phyloP scores from a whole-genome alignment of 192 early-diverging fungal species.

The Backusella luteola region DNA sequence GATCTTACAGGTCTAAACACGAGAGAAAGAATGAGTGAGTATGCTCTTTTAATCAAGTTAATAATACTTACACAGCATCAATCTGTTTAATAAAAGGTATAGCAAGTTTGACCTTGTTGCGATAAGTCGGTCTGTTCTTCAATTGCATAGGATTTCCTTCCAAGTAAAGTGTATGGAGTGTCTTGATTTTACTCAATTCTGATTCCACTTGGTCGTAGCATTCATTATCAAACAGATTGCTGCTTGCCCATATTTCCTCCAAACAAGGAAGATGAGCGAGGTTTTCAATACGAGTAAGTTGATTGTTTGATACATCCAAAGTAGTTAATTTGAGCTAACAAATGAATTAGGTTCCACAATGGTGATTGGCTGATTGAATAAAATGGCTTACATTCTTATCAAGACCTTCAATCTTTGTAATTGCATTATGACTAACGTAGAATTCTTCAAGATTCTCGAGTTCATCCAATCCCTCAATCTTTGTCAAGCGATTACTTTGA shows the following conservation, averaged over 20 bases:
- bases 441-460: conserved; percentile 80
- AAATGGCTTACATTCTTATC: conserved; percentile 62
- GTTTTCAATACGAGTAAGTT: conserved; percentile 67
- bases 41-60: too few species aligned
- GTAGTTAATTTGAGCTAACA: conserved; percentile 59
- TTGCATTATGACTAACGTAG: conserved; percentile 92
- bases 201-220: conserved; percentile 76
- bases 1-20: too few species aligned
- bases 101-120: conserved; percentile 81
- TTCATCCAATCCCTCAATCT: conserved; percentile 72
- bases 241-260: conserved; percentile 93
- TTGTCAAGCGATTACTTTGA: conserved; percentile 85
- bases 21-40: too few species aligned
- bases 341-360: not conserved
- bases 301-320: conserved; percentile 88
- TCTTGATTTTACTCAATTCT: conserved; percentile 55
- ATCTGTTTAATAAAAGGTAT: conserved; percentile 89
- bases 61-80: conserved; percentile 71
- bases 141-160: conserved; percentile 94
- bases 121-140: conserved; percentile 73
- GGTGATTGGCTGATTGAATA: not conserved
- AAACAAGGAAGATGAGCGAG: conserved; percentile 66
- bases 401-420: conserved; percentile 73
- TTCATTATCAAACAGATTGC: conserved; percentile 62
- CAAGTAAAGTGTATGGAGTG: conserved; percentile 87